Percentiles rank a stretch among this genome's conserved stretches.
Evolutionary conservation across 75 land plant genomes (phyloP).

Genomic region (Pseudotsuga menziesii): DNA sequence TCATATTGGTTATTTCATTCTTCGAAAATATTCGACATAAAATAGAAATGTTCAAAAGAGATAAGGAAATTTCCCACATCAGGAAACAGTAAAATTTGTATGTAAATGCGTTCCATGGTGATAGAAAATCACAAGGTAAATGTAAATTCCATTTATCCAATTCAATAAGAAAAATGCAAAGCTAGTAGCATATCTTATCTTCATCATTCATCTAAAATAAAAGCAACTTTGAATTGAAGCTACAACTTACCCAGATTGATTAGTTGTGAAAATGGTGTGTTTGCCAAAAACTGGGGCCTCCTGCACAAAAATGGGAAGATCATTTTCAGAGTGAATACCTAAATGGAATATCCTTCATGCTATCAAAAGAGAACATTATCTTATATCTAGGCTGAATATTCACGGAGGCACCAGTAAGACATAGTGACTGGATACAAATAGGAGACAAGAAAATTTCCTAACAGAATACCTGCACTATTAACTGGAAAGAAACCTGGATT

Average conservation of each 20-base stretch:
- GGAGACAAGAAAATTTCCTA: no score
- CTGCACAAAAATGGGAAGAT: constrained; percentile 26
- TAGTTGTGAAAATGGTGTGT: constrained; percentile 50
- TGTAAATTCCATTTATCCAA: no score
- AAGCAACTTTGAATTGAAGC: background rate
- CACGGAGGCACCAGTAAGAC: background rate
- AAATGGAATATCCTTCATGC: background rate
- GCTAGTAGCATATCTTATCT: background rate
- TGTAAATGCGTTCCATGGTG: no score
- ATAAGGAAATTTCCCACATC: no score
- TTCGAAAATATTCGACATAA: no score
- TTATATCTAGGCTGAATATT: background rate
- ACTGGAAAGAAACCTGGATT: background rate
- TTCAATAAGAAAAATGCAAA: constrained; percentile 1
- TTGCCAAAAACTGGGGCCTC: constrained; percentile 86
- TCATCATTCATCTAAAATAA: background rate
- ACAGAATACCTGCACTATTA: background rate
- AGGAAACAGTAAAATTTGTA: no score
- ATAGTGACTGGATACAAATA: background rate
- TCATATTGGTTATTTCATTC: no score
- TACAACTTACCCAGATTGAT: constrained; percentile 55
- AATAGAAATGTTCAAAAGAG: no score
- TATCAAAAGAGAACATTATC: background rate
- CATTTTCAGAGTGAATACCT: background rate
- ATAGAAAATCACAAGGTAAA: no score